Conservation (phyloP, 176 grass and related monocot genomes). For the Bolboschoenus planiculmis region DNA sequence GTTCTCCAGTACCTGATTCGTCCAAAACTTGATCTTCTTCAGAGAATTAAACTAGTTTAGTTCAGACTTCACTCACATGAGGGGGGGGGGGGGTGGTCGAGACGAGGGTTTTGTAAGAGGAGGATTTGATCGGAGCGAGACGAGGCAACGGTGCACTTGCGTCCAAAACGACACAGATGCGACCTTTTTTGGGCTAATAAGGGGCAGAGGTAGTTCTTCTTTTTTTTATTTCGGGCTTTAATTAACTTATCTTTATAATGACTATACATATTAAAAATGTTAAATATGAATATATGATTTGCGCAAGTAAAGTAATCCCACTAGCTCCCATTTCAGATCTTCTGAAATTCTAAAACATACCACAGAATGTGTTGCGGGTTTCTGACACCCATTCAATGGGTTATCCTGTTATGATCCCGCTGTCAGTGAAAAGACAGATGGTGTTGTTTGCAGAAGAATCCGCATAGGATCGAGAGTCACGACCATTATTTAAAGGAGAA, state of each 20-base stretch:
- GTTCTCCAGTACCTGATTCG: neutral
- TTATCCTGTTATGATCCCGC: neutral
- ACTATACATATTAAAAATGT: too few relatives aligned
- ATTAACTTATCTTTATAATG: neutral
- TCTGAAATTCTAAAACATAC: neutral
- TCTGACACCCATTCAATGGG: neutral
- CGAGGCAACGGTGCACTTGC: neutral
- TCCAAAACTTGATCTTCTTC: neutral
- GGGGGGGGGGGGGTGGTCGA: neutral
- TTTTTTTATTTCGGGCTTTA: neutral
- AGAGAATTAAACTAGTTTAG: neutral
- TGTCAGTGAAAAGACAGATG: neutral
- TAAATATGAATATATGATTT: too few relatives aligned
- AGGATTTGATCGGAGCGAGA: neutral
- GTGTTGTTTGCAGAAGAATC: neutral
- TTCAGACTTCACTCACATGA: neutral
- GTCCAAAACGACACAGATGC: neutral
- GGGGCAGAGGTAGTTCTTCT: neutral
- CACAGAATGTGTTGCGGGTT: neutral
- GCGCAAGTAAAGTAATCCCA: neutral
- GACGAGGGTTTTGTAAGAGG: neutral
- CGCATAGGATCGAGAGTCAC: neutral
- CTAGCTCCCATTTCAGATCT: neutral
- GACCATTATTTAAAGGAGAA: too few relatives aligned
- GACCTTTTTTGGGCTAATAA: slow-evolving; percentile 6